A percentile compares a stretch with the other conserved stretches of the same genome.
Evolutionary conservation across 2,329 filamentous ascomycete genomes (phyloP).

Genomic region (Colletotrichum graminicola): DNA sequence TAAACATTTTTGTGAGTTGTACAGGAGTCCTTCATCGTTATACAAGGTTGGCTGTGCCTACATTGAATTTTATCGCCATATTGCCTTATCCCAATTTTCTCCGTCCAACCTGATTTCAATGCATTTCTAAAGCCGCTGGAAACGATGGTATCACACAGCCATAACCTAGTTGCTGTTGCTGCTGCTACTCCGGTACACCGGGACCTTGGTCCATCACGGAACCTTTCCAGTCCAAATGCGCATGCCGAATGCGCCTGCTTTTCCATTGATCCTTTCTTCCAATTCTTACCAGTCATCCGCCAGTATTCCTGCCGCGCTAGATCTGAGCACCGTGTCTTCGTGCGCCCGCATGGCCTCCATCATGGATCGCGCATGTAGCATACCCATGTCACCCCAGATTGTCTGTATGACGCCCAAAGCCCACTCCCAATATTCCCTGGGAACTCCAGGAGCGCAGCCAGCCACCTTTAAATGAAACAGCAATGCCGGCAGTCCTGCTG

Average conservation of each 20-base stretch:
- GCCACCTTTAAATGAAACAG: conserved; percentile 63
- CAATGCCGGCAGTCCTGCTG: conserved; percentile 61
- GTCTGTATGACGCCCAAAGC: conserved; percentile 59
- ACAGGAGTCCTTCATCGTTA: not conserved
- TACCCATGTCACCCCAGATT: conserved; percentile 64
- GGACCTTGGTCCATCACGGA: not conserved
- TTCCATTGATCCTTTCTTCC: not conserved
- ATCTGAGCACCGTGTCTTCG: conserved; percentile 42
- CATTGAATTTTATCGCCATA: not conserved
- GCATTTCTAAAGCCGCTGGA: conserved; percentile 3
- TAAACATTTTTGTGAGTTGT: too few relatives aligned
- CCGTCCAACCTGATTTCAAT: not conserved
- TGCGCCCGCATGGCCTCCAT: conserved; percentile 56
- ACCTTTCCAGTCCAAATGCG: not conserved
- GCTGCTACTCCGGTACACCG: not conserved
- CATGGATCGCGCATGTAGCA: conserved; percentile 61
- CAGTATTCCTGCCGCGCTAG: conserved; percentile 36
- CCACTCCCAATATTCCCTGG: conserved; percentile 59
- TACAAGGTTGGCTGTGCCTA: not conserved
- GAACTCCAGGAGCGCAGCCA: conserved; percentile 60
- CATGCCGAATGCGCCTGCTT: conserved; percentile 9
- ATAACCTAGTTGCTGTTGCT: conserved; percentile 12
- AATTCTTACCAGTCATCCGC: conserved; percentile 34
- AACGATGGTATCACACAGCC: conserved; percentile 29
- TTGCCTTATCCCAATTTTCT: conserved; percentile 1